Evolutionary conservation across 495 filamentous ascomycete genomes (phyloP), one percentile per base, ranked within the genome.

Genomic region (Penicillium longicatenatum): DNA sequence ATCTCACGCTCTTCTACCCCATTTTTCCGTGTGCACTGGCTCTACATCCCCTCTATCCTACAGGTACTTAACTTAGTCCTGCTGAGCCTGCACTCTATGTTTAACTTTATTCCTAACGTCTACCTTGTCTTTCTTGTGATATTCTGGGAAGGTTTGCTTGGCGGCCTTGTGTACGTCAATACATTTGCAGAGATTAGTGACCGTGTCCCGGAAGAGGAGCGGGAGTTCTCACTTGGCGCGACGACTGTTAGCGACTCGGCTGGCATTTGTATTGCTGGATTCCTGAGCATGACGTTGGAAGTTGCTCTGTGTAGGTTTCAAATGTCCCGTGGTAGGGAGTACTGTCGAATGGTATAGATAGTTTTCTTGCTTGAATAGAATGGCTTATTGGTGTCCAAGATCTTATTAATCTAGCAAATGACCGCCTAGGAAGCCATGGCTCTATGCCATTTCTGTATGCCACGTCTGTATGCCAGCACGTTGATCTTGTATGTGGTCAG

Each of bases 131-230:
- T 96, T 68, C 65, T 81, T 6, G 75, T 97, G 45, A 75, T 96
- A n/a, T 96, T 97, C 67, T 97, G 94, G 93, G 93, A 97, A 68
- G 94, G 94, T 0, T 70, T 98, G 39, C 77, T 98, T 0, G 94
- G 94, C 6, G 94, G 94, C 0, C 73, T 87, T 9, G 94, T 97
- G 0, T 98, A 98, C 64, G 92, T 98, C 44, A 97, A 93, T 57
- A 96, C 93, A 0, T 98, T 97, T 73, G 91, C 93, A 1, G 89
- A 93, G 70, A 94, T 98, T 58, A 86, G 87, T 64, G 90, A 97
- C 52, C 82, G 85, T 9, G 88, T 96, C 0, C 82, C 84, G 0
- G 70, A 79, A 7, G 81, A 84, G 35, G 93, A 97, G 43, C 79
- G 94, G 17, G 94, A 98, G 74, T 97, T 97, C 66, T 92, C 89